Evolutionary conservation across 352 stramenopile genomes (phyloP), one percentile per base, ranked within the genome.

Genomic region (Phytophthora agathidicida): DNA sequence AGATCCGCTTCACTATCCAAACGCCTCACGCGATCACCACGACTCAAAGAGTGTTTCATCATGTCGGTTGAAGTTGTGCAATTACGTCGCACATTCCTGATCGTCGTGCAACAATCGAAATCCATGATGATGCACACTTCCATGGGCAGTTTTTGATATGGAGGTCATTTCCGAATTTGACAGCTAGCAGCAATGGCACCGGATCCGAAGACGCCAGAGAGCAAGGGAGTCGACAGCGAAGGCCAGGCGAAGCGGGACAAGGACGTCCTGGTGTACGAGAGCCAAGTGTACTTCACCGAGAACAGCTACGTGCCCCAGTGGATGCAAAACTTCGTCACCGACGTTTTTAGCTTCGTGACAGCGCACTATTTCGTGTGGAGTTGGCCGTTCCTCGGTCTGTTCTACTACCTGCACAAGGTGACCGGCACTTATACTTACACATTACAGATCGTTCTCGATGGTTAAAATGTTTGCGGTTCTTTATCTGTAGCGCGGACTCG

Each of bases 361-460:
- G 65, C 72, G 27, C 74, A 84, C 60, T 82, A 82, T 56, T 76
- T 74, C 27, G 43, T 77, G 39, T 84, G 70, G 68, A 44, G 42
- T 1, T 28, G 63, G 31, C 61, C 60, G 3, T 53, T 73, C 30
- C 26, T 77, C 27, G 59, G 22, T 17, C 37, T 78, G 2, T 62
- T 78, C 35, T 80, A 72, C 53, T 69, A 50, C 19, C 17, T 77
- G 11, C 72, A 82, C 46, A 52, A 67, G 38, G 60, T 75, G 48
- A 30, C 11, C 28, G 13, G 16, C 37, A 7, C n/a, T 54, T 31
- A 30, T 8, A n/a, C n/a, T n/a, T n/a, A n/a, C n/a, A n/a, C n/a
- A n/a, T n/a, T n/a, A n/a, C n/a, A n/a, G n/a, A n/a, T n/a, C n/a
- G n/a, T n/a, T n/a, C n/a, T n/a, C n/a, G n/a, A n/a, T n/a, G n/a